Percentiles rank a stretch among this genome's conserved stretches.
Conservation (phyloP, 202 grass and related monocot genomes). For the Saccharum hybrid region DNA sequence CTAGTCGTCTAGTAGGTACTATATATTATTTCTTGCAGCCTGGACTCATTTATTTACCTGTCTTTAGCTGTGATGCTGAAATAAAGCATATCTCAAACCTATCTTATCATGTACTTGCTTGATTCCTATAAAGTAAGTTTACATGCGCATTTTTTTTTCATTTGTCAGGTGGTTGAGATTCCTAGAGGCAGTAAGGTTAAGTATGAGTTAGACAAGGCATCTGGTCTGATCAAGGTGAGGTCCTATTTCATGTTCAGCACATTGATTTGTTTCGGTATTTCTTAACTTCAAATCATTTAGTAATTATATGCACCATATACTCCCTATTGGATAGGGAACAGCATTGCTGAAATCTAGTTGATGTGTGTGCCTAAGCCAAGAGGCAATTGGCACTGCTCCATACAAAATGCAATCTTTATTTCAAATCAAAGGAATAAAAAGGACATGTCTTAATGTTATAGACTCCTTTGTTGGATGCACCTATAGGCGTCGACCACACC, state of each 20-base stretch:
- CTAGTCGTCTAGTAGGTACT: not conserved
- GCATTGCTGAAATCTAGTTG: not conserved
- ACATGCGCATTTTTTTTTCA: slow-evolving; percentile 11
- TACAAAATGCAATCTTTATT: slow-evolving; percentile 19
- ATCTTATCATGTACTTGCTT: slow-evolving; percentile 19
- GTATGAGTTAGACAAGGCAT: slow-evolving; percentile 91
- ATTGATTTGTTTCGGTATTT: not conserved
- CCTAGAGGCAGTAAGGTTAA: slow-evolving; percentile 94
- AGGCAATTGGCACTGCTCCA: slow-evolving; percentile 6
- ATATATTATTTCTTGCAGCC: not conserved
- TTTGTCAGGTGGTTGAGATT: slow-evolving; percentile 85
- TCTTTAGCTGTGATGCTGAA: not conserved
- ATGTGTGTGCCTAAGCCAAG: not conserved
- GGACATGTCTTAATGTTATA: not conserved
- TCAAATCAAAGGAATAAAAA: not conserved
- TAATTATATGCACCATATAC: not conserved
- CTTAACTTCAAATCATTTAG: slow-evolving; percentile 7
- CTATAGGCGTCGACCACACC: too few species aligned
- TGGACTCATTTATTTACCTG: slow-evolving; percentile 4
- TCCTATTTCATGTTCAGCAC: not conserved
- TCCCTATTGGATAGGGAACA: not conserved
- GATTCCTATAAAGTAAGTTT: slow-evolving; percentile 19
- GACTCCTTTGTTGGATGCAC: too few species aligned
- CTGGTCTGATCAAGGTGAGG: slow-evolving; percentile 87
- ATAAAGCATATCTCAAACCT: not conserved